Base-by-base conservation (phyloP, 768 basidiomycete species). In the Mycena galopus region DNA sequence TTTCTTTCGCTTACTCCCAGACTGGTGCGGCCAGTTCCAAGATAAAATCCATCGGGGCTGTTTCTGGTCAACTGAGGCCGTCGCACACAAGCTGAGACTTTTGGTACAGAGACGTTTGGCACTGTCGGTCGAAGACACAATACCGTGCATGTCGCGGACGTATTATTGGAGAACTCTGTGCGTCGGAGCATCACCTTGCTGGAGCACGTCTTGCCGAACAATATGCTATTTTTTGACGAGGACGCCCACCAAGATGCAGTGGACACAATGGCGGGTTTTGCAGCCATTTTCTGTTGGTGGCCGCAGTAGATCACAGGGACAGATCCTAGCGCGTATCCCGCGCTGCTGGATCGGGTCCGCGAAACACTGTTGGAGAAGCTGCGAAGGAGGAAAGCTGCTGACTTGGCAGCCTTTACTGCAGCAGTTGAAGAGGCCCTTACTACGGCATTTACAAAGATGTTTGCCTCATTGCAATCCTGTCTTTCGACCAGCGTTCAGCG, bases 211-310 rank as follows among this genome's bases (percentile, higher is more conserved):
- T 23, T 59, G 3, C 50, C 65, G 21, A 9, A 11, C 10, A 17
- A 27, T 3, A 53, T 67, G 55, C 42, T 12, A 27, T 17, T 25
- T 14, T 60, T 21, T 23, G 16, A 56, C 51, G 5, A 14, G 12
- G 4, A 30, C 5, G 14, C 16, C 6, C 60, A 59, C 14, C 32
- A n/a, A 27, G 51, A 58, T 8, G 42, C 14, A 16, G 60, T 68
- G 19, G 66, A 73, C 23, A 35, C 1, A 2, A 27, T 68, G 4
- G 39, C 72, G 10, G 30, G 35, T 14, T 53, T 73, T 2, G 72
- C 72, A 14, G 42, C 61, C 14, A 64, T 73, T 25, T 73, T 73
- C 32, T 68, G 61, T n/a, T 73, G 72, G 67, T 73, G 72, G 72
- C 72, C 72, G 19, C 27, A 33, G 21, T 69, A 62, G 62, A 73